Base-by-base conservation (phyloP, 768 basidiomycete species). In the Boletus eberwhitei region DNA sequence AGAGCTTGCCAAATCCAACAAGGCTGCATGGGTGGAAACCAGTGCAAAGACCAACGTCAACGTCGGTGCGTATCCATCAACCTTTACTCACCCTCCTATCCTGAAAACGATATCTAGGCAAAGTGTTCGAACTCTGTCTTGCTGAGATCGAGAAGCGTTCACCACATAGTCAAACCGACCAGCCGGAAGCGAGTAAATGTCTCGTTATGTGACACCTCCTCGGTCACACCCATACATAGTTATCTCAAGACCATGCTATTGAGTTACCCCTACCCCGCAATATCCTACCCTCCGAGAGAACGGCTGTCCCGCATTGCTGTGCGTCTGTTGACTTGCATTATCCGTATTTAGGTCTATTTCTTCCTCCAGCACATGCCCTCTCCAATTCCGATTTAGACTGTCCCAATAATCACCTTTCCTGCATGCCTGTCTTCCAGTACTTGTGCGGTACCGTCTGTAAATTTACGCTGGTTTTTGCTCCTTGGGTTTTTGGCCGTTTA, bases 1-100 rank as follows among this genome's bases (percentile, higher is more conserved):
- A 71, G 79, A 81, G 52, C 75, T 96, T 39, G 93, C 92, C 11
- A 79, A 80, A 61, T 76, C 76, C 55, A 83, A 86, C 62, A 80
- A 84, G 38, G 86, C 90, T 8, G 88, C 87, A 4, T 95, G 86
- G 77, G 78, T 95, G 40, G 94, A 96, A 73, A 90, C 90, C 14
- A 93, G 90, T 64, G 92, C 94, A 35, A 90, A 90, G 79, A 78
- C 83, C 54, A 90, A 93, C 61, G 71, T 83, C 70, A 94, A 96
- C 71, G 87, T 97, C 62, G 84, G 93, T 93, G 63, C 72, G 93
- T 87, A 40, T 29, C 32, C n/a, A 14, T 38, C 17, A 3, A 21
- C 21, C 14, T 8, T 24, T 16, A 11, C 35, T 42, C n/a, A 12
- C 9, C 5, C 34, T 38, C 52, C 44, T 42, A 24, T 24, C 13